Base-by-base conservation (phyloP, 495 filamentous ascomycete genomes). In the Neurospora sp. region DNA sequence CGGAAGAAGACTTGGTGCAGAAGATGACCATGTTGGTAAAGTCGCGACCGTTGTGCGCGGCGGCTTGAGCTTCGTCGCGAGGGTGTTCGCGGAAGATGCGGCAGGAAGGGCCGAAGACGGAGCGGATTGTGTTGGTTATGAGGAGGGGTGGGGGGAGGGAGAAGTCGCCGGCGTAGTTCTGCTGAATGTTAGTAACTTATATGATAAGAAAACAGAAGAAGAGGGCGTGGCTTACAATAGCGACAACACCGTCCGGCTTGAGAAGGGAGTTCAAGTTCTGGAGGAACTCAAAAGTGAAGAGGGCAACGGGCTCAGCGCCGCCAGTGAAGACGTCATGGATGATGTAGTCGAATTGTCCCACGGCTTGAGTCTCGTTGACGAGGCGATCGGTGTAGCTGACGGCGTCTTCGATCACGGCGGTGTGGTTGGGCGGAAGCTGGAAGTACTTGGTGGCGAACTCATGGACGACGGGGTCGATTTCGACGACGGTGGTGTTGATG, bases 281-380 rank as follows among this genome's bases (percentile, higher is more conserved):
- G 14, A 99, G 80, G 76, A 99, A 97, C 75, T 96, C 91, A 3
- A 88, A 74, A 0, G 96, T 98, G 81, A 99, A 98, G 2, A 99
- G 87, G 22, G 90, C 84, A 18, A 94, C 87, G 2, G 96, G 96
- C 78, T 98, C 96, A 3, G 93, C 94, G 71, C 95, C 96, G 18
- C 96, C 96, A 1, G 96, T 99, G 83, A 99, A 99, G n/a, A 99
- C 96, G 76, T 99, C 96, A 76, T 99, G 96, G 73, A 99, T 85
- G 78, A 99, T 94, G 83, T 97, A 98, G 80, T 97, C 91, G 78
- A 91, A 98, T 48, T 86, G 83, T 18, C 86, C 79, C 40, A 82
- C 77, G 4, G 79, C 73, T 1, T 53, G 68, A 44, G 83, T 72
- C 8, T 75, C 71, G 18, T 77, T 74, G 11, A 84, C 81, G 4